phyloP scores from a whole-genome alignment of 257 asterid species.

The Solanum pimpinellifolium region DNA sequence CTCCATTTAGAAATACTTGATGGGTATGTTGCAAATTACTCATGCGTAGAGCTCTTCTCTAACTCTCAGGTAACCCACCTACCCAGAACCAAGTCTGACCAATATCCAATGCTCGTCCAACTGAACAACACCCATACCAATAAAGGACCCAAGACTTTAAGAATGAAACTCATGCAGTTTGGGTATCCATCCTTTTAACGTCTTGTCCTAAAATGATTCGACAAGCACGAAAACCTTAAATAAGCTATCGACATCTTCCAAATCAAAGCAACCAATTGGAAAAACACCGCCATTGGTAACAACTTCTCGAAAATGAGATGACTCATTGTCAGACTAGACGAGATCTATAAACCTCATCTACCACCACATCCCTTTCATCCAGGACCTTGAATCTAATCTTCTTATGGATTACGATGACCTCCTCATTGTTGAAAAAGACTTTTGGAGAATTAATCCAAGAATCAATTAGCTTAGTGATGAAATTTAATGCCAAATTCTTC shows the following conservation, averaged over 20 bases:
- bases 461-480: not conserved
- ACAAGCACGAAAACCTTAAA: accelerated
- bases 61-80: not conserved
- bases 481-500: no score
- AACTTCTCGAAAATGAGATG: no score
- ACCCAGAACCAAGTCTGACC: not conserved
- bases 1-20: not conserved
- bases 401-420: not conserved
- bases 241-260: not conserved
- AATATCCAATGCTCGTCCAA: not conserved
- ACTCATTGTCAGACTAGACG: no score
- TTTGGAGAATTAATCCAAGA: not conserved
- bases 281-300: not conserved
- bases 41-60: not conserved
- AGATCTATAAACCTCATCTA: no score
- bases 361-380: not conserved
- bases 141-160: accelerated
- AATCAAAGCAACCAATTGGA: not conserved
- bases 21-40: not conserved
- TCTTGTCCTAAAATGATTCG: not conserved
- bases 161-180: not conserved
- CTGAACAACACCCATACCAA: not conserved
- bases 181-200: not conserved
- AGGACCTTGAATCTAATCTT: not conserved
- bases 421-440: no score